Conservation (phyloP, 176 grass and related monocot genomes). For the Bromus sterilis region DNA sequence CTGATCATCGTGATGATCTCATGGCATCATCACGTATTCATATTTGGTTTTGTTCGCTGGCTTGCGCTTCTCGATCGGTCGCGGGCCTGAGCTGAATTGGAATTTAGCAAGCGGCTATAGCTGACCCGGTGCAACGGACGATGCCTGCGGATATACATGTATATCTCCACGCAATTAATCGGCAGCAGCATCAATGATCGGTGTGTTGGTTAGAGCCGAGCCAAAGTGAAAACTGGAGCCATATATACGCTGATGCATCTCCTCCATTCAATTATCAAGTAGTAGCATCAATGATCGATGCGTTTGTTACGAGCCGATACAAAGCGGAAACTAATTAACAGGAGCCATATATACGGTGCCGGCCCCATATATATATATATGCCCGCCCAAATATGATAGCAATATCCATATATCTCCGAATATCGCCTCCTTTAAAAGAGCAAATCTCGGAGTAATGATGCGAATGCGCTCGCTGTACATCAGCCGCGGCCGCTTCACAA, state of each 20-base stretch:
- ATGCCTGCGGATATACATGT: background rate
- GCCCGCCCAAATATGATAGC: background rate
- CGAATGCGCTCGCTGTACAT: background rate
- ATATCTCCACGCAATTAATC: background rate
- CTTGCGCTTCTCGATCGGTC: background rate
- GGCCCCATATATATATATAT: background rate
- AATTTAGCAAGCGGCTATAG: background rate
- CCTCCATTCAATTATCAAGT: too few species aligned
- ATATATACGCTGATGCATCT: too few species aligned
- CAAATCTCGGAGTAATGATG: background rate
- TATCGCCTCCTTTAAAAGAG: background rate
- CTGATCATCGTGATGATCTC: too few species aligned
- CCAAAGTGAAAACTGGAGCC: background rate
- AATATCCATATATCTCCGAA: background rate
- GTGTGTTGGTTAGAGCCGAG: background rate
- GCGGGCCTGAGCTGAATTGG: conserved; percentile 7
- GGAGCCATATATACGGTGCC: too few species aligned
- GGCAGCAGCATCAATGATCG: background rate
- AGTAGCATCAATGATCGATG: too few species aligned
- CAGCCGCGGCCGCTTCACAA: background rate
- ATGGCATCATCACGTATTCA: background rate
- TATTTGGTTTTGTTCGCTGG: background rate
- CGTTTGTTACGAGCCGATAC: too few species aligned
- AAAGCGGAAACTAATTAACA: too few species aligned
- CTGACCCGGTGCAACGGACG: background rate